Evolutionary conservation across 2,329 filamentous ascomycete genomes (phyloP), one percentile per base, ranked within the genome.

Genomic region (Monilinia vaccinii-corymbosi): DNA sequence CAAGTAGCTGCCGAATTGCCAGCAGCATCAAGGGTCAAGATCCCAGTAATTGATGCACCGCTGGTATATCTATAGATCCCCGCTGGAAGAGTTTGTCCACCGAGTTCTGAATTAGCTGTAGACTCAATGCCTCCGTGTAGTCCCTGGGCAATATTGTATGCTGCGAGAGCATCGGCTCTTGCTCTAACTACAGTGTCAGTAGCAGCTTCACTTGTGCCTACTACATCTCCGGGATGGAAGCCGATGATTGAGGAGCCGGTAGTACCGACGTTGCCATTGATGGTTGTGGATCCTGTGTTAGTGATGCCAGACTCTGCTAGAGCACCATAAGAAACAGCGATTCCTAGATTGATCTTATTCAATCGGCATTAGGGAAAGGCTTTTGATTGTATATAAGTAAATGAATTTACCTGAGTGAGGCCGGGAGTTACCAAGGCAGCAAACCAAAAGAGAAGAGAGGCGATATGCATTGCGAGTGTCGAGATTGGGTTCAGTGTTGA

Each of bases 221-320:
- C 56, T 34, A 31, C 55, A 9, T 45, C 21, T 31, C 62, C 65
- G 7, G 63, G 62, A 8, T 61, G 62, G 46, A 66, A 65, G 14
- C 65, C 65, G 4, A 56, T 65, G 44, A 66, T 65, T 9, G 63
- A 60, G 25, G 56, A 56, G 23, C 65, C 65, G 9, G 53, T 45
- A 38, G 53, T 61, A 25, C 65, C 65, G 38, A 63, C 36, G 42
- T 65, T 56, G 47, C 63, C 64, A 31, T 32, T 60, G 31, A 66
- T 56, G 11, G 42, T 23, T 23, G 63, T 65, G 7, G 60, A 40
- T 14, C 64, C 64, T 9, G 63, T 61, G 40, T 61, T 66, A 18
- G 61, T 61, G 14, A 66, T 45, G 11, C 42, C 57, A 1, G 63
- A n/a, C 13, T 32, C 21, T 23, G 45, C 45, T 21, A 65, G 51